phyloP scores from a whole-genome alignment of 441 rosid species.

The Erodium chrysanthum region DNA sequence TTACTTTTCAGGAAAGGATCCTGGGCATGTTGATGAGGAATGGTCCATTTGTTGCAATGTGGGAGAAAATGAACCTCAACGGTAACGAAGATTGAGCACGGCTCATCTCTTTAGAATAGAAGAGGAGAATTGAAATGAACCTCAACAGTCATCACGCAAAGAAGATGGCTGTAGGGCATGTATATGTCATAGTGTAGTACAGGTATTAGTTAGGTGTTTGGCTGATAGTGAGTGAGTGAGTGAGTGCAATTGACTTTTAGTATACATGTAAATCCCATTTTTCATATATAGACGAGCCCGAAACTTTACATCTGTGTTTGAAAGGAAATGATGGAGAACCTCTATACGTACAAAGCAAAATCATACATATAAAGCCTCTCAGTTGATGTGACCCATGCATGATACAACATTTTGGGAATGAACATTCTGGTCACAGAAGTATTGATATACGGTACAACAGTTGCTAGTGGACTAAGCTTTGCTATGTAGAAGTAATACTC shows the following conservation, averaged over 20 bases:
- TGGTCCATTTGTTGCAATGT: conserved; percentile 22
- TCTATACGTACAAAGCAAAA: too few relatives aligned
- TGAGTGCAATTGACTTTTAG: neutral
- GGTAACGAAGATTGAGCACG: conserved; percentile 7
- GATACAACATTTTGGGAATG: too few relatives aligned
- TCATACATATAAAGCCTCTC: too few relatives aligned
- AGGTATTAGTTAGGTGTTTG: conserved; percentile 1
- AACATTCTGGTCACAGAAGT: too few relatives aligned
- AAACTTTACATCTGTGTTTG: neutral
- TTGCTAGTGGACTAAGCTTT: too few relatives aligned
- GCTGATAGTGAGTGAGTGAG: neutral
- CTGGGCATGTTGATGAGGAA: conserved; percentile 22
- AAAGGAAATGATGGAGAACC: neutral
- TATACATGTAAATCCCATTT: neutral
- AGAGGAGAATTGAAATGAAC: neutral
- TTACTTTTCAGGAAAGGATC: conserved; percentile 35
- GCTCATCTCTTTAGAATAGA: neutral
- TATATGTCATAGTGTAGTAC: neutral
- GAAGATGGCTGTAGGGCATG: neutral
- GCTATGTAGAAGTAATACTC: too few relatives aligned
- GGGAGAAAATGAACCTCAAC: conserved; percentile 13
- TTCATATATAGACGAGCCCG: neutral
- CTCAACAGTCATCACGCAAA: neutral
- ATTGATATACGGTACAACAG: too few relatives aligned
- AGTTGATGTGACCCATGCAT: too few relatives aligned